phyloP scores from a whole-genome alignment of 148 eudicot genomes.

The Mesembryanthemum crystallinum region DNA sequence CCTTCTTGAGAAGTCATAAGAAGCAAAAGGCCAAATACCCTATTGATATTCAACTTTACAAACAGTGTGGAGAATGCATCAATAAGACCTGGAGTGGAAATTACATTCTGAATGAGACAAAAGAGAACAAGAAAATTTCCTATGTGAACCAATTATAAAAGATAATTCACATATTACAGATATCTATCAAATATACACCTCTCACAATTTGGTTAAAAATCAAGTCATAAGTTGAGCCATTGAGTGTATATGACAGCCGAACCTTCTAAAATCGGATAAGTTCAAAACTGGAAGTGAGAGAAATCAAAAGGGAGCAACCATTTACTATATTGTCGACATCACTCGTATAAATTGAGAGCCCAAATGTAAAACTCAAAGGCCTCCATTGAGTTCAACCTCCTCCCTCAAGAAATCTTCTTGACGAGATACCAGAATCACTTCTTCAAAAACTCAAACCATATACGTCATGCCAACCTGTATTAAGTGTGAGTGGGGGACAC shows the following conservation, averaged over 20 bases:
- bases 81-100: background rate
- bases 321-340: conserved; percentile 5
- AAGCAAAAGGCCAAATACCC: conserved; percentile 6
- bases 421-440: conserved; percentile 8
- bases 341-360: background rate
- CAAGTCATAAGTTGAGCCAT: conserved; percentile 15
- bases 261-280: conserved; percentile 18
- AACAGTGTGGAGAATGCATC: conserved; percentile 1
- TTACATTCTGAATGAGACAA: conserved; percentile 1
- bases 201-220: conserved; percentile 12
- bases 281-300: conserved; percentile 21
- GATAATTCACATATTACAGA: conserved; percentile 15
- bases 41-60: conserved; percentile 21
- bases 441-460: conserved; percentile 70
- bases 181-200: conserved; percentile 27
- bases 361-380: background rate
- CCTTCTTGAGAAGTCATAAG: background rate
- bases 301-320: conserved; percentile 19
- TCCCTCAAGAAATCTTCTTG: conserved; percentile 2
- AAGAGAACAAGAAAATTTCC: conserved; percentile 20
- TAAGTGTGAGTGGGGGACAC: conserved; percentile 85
- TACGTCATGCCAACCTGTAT: conserved; percentile 97
- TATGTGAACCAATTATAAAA: conserved; percentile 8
- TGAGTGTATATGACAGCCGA: conserved; percentile 18
- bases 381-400: conserved; percentile 10